These are phyloP conservation scores for Rhodotorula sphaerocarpa DNA, from an alignment of 768 basidiomycete genomes.

Conservation along the genomic window DNA sequence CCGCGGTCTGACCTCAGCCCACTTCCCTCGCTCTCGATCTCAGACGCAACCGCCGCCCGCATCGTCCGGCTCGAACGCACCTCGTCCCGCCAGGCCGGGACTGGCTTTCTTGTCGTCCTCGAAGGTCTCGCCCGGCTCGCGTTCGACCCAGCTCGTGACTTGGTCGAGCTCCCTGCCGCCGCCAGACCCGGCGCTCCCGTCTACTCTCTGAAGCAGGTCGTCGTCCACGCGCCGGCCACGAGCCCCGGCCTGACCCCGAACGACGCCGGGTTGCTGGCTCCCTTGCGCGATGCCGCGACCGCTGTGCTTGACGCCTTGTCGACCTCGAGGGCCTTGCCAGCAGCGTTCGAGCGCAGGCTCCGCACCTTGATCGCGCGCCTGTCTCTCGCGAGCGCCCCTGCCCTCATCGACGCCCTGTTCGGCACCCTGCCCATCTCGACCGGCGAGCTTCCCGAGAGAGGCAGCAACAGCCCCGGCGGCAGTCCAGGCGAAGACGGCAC, in stretches of 20 bases:
- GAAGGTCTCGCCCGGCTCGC: conserved; percentile 33
- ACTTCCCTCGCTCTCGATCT: background rate
- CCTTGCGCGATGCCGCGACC: conserved; percentile 3
- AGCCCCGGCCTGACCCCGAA: background rate
- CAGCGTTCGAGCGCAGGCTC: conserved; percentile 31
- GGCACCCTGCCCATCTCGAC: conserved; percentile 16
- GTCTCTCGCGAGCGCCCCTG: conserved; percentile 22
- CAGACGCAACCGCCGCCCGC: conserved; percentile 31
- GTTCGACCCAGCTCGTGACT: background rate
- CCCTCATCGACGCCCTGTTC: conserved; percentile 40
- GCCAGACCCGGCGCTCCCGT: conserved; percentile 2
- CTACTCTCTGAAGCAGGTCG: conserved; percentile 23
- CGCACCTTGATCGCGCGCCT: conserved; percentile 32
- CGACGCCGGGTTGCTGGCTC: background rate
- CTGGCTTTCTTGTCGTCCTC: conserved; percentile 26
- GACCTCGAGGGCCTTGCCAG: conserved; percentile 16
- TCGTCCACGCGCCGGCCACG: conserved; percentile 3
- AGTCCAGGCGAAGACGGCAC: too few relatives aligned
- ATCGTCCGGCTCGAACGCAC: conserved; percentile 34
- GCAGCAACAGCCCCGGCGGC: background rate
- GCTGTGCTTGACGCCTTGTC: conserved; percentile 25
- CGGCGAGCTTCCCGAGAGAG: too few relatives aligned
- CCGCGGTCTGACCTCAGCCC: background rate
- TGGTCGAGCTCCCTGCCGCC: conserved; percentile 7
- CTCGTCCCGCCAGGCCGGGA: background rate